Conservation (phyloP, 2,329 filamentous ascomycete species). For the Chalara sp. region DNA sequence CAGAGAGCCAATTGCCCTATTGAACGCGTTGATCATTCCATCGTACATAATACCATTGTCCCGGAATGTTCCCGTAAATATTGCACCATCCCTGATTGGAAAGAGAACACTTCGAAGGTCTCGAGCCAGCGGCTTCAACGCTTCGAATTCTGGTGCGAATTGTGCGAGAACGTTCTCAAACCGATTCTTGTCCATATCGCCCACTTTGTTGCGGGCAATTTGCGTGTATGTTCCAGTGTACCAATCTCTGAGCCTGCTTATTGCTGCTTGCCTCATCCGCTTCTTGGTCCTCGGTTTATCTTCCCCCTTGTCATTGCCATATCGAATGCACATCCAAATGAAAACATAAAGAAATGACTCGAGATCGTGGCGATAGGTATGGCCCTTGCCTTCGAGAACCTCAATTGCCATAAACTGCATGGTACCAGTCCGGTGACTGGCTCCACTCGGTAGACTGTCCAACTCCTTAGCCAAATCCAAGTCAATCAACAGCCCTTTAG, state of each 20-base stretch:
- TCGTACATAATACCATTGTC: neutral
- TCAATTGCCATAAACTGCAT: conserved; percentile 32
- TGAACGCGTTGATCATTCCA: neutral
- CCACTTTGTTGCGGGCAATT: neutral
- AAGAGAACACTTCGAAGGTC: neutral
- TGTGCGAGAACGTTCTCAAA: neutral
- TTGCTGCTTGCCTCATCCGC: neutral
- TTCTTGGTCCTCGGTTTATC: neutral
- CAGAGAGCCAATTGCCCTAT: neutral
- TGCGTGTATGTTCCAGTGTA: neutral
- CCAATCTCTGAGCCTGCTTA: neutral
- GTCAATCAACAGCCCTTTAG: conserved; percentile 29
- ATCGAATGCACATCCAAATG: conserved; percentile 4
- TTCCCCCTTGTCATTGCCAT: neutral
- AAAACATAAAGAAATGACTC: conserved; percentile 27
- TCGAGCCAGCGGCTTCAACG: neutral
- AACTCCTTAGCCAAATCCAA: conserved; percentile 27
- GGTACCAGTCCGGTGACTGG: conserved; percentile 23
- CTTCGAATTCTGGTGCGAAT: neutral
- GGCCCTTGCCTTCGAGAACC: conserved; percentile 24
- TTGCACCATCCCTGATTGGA: neutral
- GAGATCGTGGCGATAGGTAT: conserved; percentile 29
- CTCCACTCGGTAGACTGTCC: conserved; percentile 17
- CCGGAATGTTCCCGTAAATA: neutral
- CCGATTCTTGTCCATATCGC: neutral